A percentile compares a stretch with the other conserved stretches of the same genome.
phyloP scores from a whole-genome alignment of 2,329 filamentous ascomycete genomes.

The Diaporthe sp. region DNA sequence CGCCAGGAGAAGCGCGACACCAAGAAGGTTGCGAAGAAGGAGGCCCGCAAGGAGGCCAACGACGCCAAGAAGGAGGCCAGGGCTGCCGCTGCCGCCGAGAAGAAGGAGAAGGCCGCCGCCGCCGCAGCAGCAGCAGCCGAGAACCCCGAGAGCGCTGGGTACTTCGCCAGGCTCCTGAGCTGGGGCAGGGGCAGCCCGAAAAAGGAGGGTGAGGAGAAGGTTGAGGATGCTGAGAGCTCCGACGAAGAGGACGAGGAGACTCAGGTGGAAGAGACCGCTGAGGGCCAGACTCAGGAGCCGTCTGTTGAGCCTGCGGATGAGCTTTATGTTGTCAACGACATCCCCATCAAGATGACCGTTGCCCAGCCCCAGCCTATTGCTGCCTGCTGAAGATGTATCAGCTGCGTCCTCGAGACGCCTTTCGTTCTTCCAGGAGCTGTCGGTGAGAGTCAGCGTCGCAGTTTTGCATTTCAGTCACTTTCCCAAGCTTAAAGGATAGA shows the following conservation, averaged over 20 bases:
- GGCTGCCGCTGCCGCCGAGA: neutral
- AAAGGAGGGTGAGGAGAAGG: neutral
- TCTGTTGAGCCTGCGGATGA: conserved; percentile 24
- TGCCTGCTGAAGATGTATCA: conserved; percentile 21
- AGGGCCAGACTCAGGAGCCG: neutral
- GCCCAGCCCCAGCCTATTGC: conserved; percentile 11
- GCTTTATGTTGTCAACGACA: conserved; percentile 17
- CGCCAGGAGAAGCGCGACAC: conserved; percentile 15
- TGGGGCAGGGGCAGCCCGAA: conserved; percentile 10
- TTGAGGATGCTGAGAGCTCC: neutral
- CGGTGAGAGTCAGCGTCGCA: neutral
- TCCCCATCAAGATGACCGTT: conserved; percentile 7
- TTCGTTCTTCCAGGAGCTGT: neutral
- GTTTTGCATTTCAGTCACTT: neutral
- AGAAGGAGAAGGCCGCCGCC: conserved; percentile 16
- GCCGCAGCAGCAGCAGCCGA: neutral
- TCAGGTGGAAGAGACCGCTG: neutral
- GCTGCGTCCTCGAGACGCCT: conserved; percentile 3
- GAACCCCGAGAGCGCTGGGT: conserved; percentile 16
- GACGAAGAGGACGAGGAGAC: conserved; percentile 16
- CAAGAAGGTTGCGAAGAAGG: conserved; percentile 25
- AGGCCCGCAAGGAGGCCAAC: conserved; percentile 21
- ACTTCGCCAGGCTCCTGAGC: conserved; percentile 24
- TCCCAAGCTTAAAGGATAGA: neutral
- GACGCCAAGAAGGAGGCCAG: conserved; percentile 18